Percentiles rank a stretch among this genome's conserved stretches.
phyloP scores from a whole-genome alignment of 2,329 filamentous ascomycete genomes.

The Ustilaginoidea virens region DNA sequence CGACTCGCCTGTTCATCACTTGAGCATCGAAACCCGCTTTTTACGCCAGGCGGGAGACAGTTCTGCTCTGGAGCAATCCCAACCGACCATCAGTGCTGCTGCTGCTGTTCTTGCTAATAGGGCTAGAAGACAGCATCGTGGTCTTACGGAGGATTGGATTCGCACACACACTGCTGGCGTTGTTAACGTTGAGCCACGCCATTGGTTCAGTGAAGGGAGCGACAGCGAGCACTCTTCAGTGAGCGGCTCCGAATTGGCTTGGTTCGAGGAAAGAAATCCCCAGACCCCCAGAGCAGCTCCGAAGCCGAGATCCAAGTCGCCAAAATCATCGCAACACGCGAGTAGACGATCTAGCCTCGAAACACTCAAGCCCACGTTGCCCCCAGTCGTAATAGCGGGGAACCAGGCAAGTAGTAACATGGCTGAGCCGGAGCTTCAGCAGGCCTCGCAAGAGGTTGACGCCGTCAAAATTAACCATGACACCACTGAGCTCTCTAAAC shows the following conservation, averaged over 20 bases:
- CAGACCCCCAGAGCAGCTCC: slow-evolving; percentile 29
- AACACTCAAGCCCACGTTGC: slow-evolving; percentile 29
- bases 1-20: slow-evolving; percentile 43
- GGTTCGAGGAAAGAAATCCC: slow-evolving; percentile 32
- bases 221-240: slow-evolving; percentile 62
- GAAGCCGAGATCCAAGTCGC: slow-evolving; percentile 9
- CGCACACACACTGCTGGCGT: slow-evolving; percentile 66
- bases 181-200: slow-evolving; percentile 51
- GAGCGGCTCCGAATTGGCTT: slow-evolving; percentile 47
- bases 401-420: slow-evolving; percentile 14
- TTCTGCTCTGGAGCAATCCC: slow-evolving; percentile 14
- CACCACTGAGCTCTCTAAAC: slow-evolving; percentile 4
- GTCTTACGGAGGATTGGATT: slow-evolving; percentile 74
- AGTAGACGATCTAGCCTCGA: slow-evolving; percentile 39
- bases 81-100: slow-evolving; percentile 31
- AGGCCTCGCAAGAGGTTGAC: slow-evolving; percentile 2
- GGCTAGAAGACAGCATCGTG: slow-evolving; percentile 40
- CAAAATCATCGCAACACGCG: slow-evolving; percentile 20
- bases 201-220: slow-evolving; percentile 66
- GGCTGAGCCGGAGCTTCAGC: slow-evolving; percentile 12
- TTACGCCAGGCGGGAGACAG: slow-evolving; percentile 35
- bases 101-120: slow-evolving; percentile 49
- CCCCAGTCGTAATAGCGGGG: slow-evolving; percentile 1
- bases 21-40: slow-evolving; percentile 47
- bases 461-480: slow-evolving; percentile 7